Base-by-base conservation (phyloP, 306 rosid genomes). In the Canavalia ensiformis region DNA sequence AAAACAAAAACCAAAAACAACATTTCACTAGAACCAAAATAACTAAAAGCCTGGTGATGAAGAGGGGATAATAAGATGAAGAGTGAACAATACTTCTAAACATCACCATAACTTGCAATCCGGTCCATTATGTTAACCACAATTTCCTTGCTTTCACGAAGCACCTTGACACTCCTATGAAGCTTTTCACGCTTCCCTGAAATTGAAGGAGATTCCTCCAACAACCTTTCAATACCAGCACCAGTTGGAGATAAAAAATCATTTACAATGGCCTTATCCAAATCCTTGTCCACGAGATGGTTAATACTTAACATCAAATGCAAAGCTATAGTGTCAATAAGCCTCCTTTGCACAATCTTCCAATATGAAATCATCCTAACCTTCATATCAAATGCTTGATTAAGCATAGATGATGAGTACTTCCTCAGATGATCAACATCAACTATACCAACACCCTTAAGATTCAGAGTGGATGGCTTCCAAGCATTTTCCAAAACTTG, bases 341-440 rank as follows among this genome's bases (percentile, higher is more conserved):
- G 52, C 73, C 94, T 73, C 28, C 44, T 87, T 74, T 76, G 5
- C 3, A 88, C 94, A 4, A 88, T 81, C 54, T 74, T 88, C 97
- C 97, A 92, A 0, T 89, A 88, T 0, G 97, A 86, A 0, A 79
- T 76, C 83, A 89, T 84, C 3, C 92, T 81, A 63, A 87, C 85
- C 47, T 86, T 86, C 74, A 89, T 7, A 30, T 92, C 97, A 66
- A 75, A 90, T 0, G 94, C 89, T 30, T 90, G 88, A 13, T 3
- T 25, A 1, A 89, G 69, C 33, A 74, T 46, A 45, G 63, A 63
- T 6, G 5, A 0, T 3, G 58, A 0, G 50, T 82, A 49, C 0
- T 54, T 1, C 69, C 87, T 69, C 31, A 90, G 4, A 25, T 12
- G n/a, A 13, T 1, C 62, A n/a, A 88, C 80, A 5, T 86, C 84